Percentiles rank a stretch among this genome's conserved stretches.
Conservation (phyloP, 2,329 filamentous ascomycete species). For the Botrytis hyacinthi region DNA sequence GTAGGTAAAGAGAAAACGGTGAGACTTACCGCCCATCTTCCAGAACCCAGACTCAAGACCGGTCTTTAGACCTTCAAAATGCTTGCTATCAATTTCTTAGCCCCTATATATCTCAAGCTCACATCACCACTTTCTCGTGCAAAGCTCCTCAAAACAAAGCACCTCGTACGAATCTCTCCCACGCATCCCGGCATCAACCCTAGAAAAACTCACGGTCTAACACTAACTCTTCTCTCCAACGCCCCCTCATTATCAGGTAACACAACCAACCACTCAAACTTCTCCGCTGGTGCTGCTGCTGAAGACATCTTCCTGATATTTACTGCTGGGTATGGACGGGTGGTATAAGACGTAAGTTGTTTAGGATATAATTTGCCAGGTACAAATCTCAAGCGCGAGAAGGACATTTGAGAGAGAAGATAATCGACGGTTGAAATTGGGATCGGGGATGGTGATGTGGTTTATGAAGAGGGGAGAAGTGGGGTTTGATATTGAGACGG, state of each 20-base stretch:
- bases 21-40: conserved; percentile 54
- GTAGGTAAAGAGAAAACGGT: neutral
- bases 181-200: neutral
- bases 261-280: conserved; percentile 67
- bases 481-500: conserved; percentile 9
- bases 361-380: neutral
- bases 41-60: conserved; percentile 52
- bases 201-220: conserved; percentile 51
- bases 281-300: conserved; percentile 33
- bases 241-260: conserved; percentile 63
- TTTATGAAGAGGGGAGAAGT: neutral
- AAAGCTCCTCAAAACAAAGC: neutral
- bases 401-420: neutral
- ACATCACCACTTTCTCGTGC: neutral
- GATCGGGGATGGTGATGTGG: neutral
- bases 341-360: neutral
- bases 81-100: conserved; percentile 25
- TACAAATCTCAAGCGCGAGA: neutral
- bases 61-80: conserved; percentile 48
- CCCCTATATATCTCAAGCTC: neutral
- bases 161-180: neutral
- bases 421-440: neutral
- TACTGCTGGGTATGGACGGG: neutral
- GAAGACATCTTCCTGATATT: conserved; percentile 17
- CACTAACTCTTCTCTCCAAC: conserved; percentile 59